Base-by-base conservation (phyloP, 345 rosid species). In the Aquilaria yunnanensis region DNA sequence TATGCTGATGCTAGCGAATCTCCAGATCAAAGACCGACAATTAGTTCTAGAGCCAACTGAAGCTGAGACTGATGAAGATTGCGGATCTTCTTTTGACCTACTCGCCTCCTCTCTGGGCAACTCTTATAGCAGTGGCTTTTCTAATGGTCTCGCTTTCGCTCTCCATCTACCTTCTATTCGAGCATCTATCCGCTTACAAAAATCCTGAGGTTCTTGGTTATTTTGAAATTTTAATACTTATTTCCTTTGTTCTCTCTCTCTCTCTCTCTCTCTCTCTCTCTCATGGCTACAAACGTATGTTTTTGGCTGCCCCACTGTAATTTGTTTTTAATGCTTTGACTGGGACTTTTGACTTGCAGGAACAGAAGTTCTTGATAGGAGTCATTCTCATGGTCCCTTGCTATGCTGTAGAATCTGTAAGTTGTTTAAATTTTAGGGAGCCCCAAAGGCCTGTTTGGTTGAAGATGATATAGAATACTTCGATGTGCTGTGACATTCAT, bases 321-420 rank as follows among this genome's bases (percentile, higher is more conserved):
- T 61, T 41, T 32, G 14, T 29, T 7, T 29, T 62, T 60, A 29
- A 29, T 51, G 5, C 4, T 16, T 13, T 37, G 2, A 34, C 62
- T 63, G 32, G 2, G 8, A 54, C 60, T 49, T 62, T 65, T 9
- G 4, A 53, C 46, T 65, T 32, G 56, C 89, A 94, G 99, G 99
- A 95, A 69, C 99, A 95, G 72, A 95, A 81, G 75, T 91, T 95
- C 81, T 77, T 91, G 75, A 91, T 95, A 14, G 99, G 99, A 55
- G 97, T 95, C 77, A 86, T 91, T 74, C 79, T 95, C 58, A 91
- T 95, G 99, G 99, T 95, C 75, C 99, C 99, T 53, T 90, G 89
- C 85, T 95, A 91, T 67, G 83, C 92, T 0, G 57, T 95, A 30
- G 99, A 91, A 74, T 95, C 99, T 1, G 99, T 91, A 60, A 83